These are phyloP conservation scores for Termitomyces sp. DNA, from an alignment of 1,284 basidiomycete genomes.

Conservation along the genomic window DNA sequence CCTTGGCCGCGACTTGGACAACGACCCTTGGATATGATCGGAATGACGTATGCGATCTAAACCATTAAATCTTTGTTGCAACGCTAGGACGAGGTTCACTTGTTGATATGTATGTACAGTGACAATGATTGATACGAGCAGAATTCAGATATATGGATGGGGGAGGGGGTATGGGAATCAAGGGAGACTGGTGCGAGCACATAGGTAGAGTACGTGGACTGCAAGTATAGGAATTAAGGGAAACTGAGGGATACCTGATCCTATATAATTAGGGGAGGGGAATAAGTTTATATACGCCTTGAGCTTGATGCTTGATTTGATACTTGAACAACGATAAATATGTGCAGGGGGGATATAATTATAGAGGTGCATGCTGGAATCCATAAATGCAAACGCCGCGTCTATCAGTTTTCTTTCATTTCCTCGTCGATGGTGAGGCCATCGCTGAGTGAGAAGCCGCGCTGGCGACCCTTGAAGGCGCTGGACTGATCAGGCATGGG, in stretches of 20 bases:
- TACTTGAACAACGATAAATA: background rate
- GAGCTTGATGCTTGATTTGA: background rate
- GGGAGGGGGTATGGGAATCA: background rate
- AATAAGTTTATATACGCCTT: background rate
- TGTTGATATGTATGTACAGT: background rate
- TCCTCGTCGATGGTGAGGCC: slow-evolving; percentile 30
- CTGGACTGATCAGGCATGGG: background rate
- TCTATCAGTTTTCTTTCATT: slow-evolving; percentile 30
- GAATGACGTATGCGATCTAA: no score
- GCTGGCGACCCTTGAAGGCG: slow-evolving; percentile 10
- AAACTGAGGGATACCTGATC: slow-evolving; percentile 1
- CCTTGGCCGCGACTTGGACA: no score
- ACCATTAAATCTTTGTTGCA: background rate
- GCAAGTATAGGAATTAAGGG: background rate
- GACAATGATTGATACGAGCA: background rate
- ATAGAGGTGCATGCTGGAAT: slow-evolving; percentile 1
- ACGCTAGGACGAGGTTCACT: background rate
- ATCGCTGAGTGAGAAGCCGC: slow-evolving; percentile 16
- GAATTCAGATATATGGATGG: background rate
- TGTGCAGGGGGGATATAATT: background rate
- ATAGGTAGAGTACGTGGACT: background rate
- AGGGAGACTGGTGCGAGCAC: background rate
- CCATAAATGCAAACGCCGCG: background rate
- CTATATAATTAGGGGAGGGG: slow-evolving; percentile 1
- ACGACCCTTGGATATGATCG: no score